Evolutionary conservation across 202 grass and related monocot species (phyloP).

Genomic region (Bolboschoenoplectus hybrid): DNA sequence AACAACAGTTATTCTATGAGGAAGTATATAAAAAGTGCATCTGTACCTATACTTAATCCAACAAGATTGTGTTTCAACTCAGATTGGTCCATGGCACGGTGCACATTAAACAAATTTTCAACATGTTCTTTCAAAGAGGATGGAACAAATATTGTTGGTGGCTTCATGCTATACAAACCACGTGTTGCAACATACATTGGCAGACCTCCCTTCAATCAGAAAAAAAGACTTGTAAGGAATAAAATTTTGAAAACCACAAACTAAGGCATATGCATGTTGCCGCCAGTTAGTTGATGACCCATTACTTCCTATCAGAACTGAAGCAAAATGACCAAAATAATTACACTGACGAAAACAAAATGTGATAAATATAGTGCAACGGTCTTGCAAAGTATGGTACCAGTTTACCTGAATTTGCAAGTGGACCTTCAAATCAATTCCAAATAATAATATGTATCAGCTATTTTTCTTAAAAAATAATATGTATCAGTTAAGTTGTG

Average conservation of each 20-base stretch:
- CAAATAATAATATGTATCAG: slow-evolving; percentile 3
- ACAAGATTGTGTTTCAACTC: slow-evolving; percentile 82
- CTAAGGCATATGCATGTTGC: background rate
- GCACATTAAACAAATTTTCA: slow-evolving; percentile 75
- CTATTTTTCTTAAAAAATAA: background rate
- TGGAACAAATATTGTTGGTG: slow-evolving; percentile 90
- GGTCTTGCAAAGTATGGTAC: background rate
- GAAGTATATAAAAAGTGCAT: background rate
- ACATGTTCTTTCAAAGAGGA: slow-evolving; percentile 63
- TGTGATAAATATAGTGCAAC: background rate
- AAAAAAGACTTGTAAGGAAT: background rate
- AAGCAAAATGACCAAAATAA: background rate
- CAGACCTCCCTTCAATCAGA: slow-evolving; percentile 62
- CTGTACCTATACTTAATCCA: slow-evolving; percentile 58
- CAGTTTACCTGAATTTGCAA: background rate
- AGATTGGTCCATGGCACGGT: slow-evolving; percentile 92
- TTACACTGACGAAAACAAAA: background rate
- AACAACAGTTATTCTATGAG: background rate
- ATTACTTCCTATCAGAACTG: background rate
- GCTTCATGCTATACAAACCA: slow-evolving; percentile 73
- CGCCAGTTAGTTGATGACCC: background rate
- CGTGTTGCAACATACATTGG: slow-evolving; percentile 98
- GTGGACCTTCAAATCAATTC: slow-evolving; percentile 1
- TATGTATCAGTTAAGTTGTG: background rate
- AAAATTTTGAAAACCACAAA: slow-evolving; percentile 15